phyloP scores from a whole-genome alignment of 2,329 filamentous ascomycete species.

The Beauveria bassiana region DNA sequence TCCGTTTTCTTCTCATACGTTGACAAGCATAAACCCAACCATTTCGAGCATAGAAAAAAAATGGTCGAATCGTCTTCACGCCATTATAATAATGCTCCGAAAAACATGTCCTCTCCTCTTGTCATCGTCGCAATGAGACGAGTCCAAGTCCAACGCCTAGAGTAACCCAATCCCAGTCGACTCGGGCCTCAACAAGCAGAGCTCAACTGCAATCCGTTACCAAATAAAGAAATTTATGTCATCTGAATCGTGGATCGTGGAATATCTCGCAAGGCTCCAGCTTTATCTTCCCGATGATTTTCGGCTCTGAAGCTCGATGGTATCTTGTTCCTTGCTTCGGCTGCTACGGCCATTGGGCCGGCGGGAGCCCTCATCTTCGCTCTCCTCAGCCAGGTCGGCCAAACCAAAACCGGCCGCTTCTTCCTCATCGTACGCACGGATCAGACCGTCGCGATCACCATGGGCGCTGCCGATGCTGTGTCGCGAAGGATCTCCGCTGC shows the following conservation, averaged over 20 bases:
- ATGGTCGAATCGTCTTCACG: not conserved
- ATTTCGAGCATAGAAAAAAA: not conserved
- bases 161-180: not conserved
- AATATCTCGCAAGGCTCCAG: not conserved
- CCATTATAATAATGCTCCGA: not conserved
- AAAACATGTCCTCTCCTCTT: not conserved
- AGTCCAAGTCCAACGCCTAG: not conserved
- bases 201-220: not conserved
- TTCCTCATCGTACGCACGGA: conserved; percentile 85
- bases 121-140: not conserved
- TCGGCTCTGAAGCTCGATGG: conserved; percentile 44
- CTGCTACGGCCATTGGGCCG: conserved; percentile 35
- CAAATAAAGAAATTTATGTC: conserved; percentile 9
- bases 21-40: not conserved
- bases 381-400: conserved; percentile 71
- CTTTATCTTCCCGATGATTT: conserved; percentile 27
- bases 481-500: conserved; percentile 60
- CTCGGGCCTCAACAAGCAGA: not conserved
- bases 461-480: conserved; percentile 57
- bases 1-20: conserved; percentile 3
- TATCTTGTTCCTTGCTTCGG: conserved; percentile 27
- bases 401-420: conserved; percentile 66
- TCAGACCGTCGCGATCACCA: conserved; percentile 72
- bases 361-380: conserved; percentile 49
- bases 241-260: conserved; percentile 10